Evolutionary conservation across 352 stramenopile species (phyloP).

Genomic region (Phytophthora hybrid): DNA sequence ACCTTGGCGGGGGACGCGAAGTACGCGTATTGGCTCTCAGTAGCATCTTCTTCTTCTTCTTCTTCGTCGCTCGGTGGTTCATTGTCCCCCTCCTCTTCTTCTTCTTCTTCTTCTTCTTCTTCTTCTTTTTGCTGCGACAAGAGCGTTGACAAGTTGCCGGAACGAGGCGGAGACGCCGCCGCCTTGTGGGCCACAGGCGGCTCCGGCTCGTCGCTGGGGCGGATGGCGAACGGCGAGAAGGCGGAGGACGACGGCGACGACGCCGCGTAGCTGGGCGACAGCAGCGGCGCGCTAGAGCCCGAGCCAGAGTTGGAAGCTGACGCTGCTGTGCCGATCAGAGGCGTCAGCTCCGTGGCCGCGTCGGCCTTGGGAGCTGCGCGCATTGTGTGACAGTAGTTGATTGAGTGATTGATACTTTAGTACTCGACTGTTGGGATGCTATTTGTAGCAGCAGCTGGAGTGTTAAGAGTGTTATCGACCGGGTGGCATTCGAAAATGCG

Average conservation of each 20-base stretch:
- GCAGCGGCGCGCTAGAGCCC: constrained; percentile 25
- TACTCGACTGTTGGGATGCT: neutral
- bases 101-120: neutral
- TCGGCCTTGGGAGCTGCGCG: constrained; percentile 24
- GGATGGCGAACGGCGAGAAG: constrained; percentile 49
- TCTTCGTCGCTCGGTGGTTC: constrained; percentile 31
- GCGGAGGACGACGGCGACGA: constrained; percentile 52
- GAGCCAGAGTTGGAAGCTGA: constrained; percentile 9
- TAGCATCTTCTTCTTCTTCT: constrained; percentile 31
- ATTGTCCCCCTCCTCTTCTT: no score
- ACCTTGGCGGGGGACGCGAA: constrained; percentile 75
- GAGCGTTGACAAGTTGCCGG: constrained; percentile 26
- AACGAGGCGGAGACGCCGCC: constrained; percentile 23
- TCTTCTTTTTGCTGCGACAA: constrained; percentile 17
- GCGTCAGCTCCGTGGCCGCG: constrained; percentile 62
- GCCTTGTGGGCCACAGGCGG: constrained; percentile 1
- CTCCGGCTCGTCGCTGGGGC: constrained; percentile 14
- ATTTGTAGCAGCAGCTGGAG: neutral
- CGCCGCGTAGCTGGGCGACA: constrained; percentile 59
- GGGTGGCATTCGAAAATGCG: constrained; percentile 10
- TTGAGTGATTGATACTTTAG: no score
- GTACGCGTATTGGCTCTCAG: constrained; percentile 49
- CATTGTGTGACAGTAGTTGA: constrained; percentile 21
- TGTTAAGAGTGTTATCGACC: constrained; percentile 21
- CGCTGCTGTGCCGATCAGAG: constrained; percentile 58